A percentile compares a stretch with the other conserved stretches of the same genome.
These are phyloP conservation scores for Gossypium arboreum DNA, from an alignment of 345 rosid genomes.

Conservation along the genomic window DNA sequence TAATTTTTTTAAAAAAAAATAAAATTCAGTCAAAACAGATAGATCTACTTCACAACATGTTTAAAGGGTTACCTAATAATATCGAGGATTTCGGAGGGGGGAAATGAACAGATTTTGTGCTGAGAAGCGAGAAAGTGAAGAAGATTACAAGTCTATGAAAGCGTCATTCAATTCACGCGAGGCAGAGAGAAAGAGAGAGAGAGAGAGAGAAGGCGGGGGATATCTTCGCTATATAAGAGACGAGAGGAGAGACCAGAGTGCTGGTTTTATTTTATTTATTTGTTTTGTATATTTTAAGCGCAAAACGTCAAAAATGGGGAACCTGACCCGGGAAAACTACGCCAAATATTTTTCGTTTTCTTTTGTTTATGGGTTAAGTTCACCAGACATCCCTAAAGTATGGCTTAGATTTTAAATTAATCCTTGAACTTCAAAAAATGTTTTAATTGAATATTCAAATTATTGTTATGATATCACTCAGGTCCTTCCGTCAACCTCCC, in stretches of 20 bases:
- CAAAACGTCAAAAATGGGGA: neutral
- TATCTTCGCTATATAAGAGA: neutral
- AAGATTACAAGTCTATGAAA: neutral
- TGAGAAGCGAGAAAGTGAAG: neutral
- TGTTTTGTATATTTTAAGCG: no score
- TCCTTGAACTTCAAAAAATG: no score
- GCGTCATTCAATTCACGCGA: neutral
- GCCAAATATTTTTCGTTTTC: neutral
- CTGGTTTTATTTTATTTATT: neutral
- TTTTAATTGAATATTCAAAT: no score
- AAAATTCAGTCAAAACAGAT: neutral
- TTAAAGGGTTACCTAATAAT: neutral
- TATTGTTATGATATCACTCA: no score
- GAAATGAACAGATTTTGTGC: neutral
- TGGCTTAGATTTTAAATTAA: no score
- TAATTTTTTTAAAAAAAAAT: no score
- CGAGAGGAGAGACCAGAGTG: neutral
- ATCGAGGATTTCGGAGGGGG: neutral
- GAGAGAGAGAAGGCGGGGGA: neutral
- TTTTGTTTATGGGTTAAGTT: no score
- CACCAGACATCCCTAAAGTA: no score
- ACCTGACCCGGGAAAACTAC: neutral
- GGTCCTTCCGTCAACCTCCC: no score
- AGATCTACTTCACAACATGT: conserved; percentile 4
- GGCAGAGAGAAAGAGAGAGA: neutral